Evolutionary conservation across 257 asterid species (phyloP).

Genomic region (Ilex asprella): DNA sequence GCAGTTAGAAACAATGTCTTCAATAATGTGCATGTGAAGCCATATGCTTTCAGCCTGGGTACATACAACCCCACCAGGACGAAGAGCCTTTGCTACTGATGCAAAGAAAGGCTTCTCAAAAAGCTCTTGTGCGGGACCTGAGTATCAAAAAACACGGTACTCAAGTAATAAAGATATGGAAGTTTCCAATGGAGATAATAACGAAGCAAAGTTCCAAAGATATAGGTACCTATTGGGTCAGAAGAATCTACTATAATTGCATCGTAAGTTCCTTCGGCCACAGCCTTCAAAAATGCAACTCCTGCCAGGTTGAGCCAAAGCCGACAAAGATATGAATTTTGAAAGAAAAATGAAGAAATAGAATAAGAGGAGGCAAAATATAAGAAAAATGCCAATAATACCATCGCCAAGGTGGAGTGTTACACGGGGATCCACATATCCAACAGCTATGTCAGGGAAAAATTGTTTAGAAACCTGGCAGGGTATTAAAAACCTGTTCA

Average conservation of each 20-base stretch:
- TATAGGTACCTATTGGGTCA: slow-evolving; percentile 15
- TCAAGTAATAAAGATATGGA: not conserved
- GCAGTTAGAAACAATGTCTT: slow-evolving; percentile 79
- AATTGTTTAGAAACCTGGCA: slow-evolving; percentile 13
- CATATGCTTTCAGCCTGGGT: slow-evolving; percentile 57
- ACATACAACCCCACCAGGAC: slow-evolving; percentile 17
- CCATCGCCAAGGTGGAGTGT: slow-evolving; percentile 17
- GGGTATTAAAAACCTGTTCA: not conserved
- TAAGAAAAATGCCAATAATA: not conserved
- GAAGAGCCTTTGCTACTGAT: slow-evolving; percentile 8
- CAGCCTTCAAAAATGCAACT: slow-evolving; percentile 17
- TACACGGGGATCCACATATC: slow-evolving; percentile 17
- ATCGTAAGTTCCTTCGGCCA: slow-evolving; percentile 13
- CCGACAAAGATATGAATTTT: not conserved
- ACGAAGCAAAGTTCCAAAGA: not conserved
- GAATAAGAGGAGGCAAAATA: no score
- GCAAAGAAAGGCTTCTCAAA: slow-evolving; percentile 12
- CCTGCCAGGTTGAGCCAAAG: slow-evolving; percentile 20
- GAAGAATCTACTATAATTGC: slow-evolving; percentile 17
- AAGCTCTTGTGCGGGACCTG: slow-evolving; percentile 17
- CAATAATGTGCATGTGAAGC: slow-evolving; percentile 99
- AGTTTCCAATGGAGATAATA: not conserved
- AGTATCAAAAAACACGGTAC: not conserved
- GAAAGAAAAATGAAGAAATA: not conserved
- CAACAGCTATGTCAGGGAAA: slow-evolving; percentile 12